phyloP scores from a whole-genome alignment of 164 flowering plant genomes.

The Cinnamomum chago region DNA sequence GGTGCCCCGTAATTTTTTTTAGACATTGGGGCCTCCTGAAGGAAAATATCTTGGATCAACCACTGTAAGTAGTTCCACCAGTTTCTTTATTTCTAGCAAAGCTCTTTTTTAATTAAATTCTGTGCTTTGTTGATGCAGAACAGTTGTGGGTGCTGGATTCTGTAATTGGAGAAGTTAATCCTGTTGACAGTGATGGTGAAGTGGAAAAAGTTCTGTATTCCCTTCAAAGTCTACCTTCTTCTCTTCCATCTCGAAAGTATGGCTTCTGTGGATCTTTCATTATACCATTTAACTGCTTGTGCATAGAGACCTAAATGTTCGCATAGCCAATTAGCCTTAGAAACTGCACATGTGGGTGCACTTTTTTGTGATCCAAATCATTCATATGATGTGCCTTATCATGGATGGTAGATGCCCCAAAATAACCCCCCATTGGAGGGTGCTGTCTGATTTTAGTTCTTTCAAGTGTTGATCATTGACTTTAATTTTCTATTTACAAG shows the following conservation, averaged over 20 bases:
- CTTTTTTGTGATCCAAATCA: no score
- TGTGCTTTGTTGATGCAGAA: slow-evolving; percentile 54
- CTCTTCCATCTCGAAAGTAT: slow-evolving; percentile 76
- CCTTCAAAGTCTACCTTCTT: slow-evolving; percentile 67
- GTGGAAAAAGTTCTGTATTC: slow-evolving; percentile 80
- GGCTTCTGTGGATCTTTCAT: not conserved
- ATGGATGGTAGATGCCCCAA: no score
- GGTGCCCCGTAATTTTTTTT: no score
- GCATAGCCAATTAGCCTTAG: not conserved
- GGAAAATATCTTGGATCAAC: no score
- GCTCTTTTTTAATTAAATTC: not conserved
- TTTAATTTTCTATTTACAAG: not conserved
- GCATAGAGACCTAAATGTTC: not conserved
- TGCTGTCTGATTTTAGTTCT: no score
- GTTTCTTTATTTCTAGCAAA: not conserved
- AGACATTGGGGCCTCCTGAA: no score
- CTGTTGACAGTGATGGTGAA: slow-evolving; percentile 60
- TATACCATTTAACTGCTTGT: not conserved
- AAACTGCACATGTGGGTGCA: not conserved
- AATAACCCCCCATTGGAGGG: no score
- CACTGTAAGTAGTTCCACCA: not conserved
- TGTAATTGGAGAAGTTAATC: slow-evolving; percentile 70
- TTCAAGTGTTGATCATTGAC: not conserved
- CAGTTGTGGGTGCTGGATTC: slow-evolving; percentile 98
- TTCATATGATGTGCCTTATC: no score